Evolutionary conservation across 805 yeast species (phyloP), one percentile per base, ranked within the genome.

Genomic region (Myxozyma neotropica): DNA sequence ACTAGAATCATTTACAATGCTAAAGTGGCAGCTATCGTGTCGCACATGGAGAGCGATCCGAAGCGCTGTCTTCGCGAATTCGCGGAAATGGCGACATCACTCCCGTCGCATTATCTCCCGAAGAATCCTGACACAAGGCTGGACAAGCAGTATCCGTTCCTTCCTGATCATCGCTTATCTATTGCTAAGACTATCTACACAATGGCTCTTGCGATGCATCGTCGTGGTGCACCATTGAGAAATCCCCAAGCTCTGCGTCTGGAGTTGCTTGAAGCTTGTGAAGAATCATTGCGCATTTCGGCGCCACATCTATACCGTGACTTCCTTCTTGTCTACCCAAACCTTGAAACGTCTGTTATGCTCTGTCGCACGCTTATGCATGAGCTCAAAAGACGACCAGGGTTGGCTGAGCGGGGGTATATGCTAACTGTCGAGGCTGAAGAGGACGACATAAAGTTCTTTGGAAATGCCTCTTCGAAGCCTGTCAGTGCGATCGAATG

Each of bases 201-300:
- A 39, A 12, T 56, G 7, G 27, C 7, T 15, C 43, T 55, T 8
- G 55, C 58, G 8, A 21, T 43, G 23, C 46, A 52, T 39, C 50
- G 64, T 7, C 60, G 57, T 15, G 43, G 52, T 3, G 59, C 48
- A 15, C 36, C 49, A 3, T 29, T 60, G 23, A 48, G 48, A 29
- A 48, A 60, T 42, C 58, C 64, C 2, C 43, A 47, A n/a, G 31
- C 55, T 8, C 33, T 60, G 33, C 56, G 64, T 26, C 43, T 60
- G n/a, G 47, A 49, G 13, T 51, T 52, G 43, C 50, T 61, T 26
- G 38, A 42, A 1, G 53, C 42, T 10, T 47, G 46, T 21, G 59
- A 55, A 8, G 40, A 48, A 26, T 38, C 53, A 19, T 44, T 52
- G 5, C 21, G 42, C n/a, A 4, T 38, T 7, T 36, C 47, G 26